Conservation (phyloP, 805 yeast genomes). For the Sugiyamaella smithiae region DNA sequence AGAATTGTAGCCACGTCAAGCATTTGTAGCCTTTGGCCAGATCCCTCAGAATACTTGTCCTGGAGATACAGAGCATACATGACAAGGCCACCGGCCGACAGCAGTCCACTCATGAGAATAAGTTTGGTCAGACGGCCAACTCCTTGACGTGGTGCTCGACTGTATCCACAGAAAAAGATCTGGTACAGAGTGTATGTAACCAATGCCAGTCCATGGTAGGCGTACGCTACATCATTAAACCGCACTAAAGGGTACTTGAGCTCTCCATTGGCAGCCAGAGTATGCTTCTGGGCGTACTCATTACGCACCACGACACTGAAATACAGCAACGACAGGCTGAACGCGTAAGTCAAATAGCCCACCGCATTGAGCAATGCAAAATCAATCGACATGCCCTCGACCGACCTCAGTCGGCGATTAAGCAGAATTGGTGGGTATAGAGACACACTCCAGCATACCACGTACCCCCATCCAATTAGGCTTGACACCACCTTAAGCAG, state of each 20-base stretch:
- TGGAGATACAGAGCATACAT: constrained; percentile 30
- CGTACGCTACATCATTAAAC: constrained; percentile 44
- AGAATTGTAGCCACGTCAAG: constrained; percentile 42
- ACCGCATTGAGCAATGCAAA: constrained; percentile 36
- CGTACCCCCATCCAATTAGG: constrained; percentile 3
- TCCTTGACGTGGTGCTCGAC: constrained; percentile 32
- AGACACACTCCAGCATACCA: constrained; percentile 32
- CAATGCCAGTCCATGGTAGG: constrained; percentile 43
- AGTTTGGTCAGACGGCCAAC: constrained; percentile 28
- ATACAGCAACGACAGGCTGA: constrained; percentile 32
- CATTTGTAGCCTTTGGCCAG: constrained; percentile 21
- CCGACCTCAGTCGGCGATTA: constrained; percentile 31
- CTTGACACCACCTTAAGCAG: neutral
- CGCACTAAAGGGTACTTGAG: constrained; percentile 41
- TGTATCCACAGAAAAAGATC: constrained; percentile 37
- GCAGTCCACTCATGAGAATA: constrained; percentile 22
- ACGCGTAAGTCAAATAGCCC: constrained; percentile 36
- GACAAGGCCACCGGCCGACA: constrained; percentile 24
- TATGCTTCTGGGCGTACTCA: constrained; percentile 35
- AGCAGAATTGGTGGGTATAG: constrained; percentile 38
- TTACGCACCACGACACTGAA: constrained; percentile 34
- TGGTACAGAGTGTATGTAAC: constrained; percentile 39
- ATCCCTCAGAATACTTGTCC: constrained; percentile 12
- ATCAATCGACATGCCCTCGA: constrained; percentile 39
- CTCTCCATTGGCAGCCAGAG: constrained; percentile 22